These are phyloP conservation scores for Cornus florida DNA, from an alignment of 148 eudicot species.

Conservation along the genomic window DNA sequence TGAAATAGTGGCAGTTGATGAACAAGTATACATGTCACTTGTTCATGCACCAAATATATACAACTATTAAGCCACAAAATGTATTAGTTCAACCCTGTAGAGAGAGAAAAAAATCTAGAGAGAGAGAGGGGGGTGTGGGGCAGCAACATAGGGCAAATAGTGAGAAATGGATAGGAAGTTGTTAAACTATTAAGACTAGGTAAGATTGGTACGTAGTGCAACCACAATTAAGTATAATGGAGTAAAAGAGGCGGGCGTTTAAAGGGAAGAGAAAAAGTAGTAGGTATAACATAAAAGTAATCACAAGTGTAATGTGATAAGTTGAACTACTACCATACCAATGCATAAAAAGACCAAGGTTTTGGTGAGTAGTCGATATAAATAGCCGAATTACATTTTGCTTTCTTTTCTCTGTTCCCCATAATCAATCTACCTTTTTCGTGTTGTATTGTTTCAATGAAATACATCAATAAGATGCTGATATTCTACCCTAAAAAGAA, in stretches of 20 bases:
- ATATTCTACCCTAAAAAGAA: too few species aligned
- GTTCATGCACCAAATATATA: neutral
- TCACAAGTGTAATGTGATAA: neutral
- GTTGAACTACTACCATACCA: neutral
- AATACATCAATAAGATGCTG: too few species aligned
- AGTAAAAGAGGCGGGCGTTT: neutral
- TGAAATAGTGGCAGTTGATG: neutral
- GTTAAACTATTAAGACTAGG: neutral
- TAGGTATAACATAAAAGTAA: neutral
- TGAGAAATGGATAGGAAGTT: neutral
- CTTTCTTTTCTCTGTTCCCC: neutral
- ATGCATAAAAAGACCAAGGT: neutral
- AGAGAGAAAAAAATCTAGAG: neutral
- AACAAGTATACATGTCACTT: neutral
- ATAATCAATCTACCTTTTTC: neutral
- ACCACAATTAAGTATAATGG: neutral
- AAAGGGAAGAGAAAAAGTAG: neutral
- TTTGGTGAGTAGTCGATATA: neutral
- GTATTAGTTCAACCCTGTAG: slow-evolving; percentile 1
- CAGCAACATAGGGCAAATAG: neutral
- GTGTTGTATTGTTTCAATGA: too few species aligned
- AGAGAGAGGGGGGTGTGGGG: neutral
- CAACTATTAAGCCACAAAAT: neutral
- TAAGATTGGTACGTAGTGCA: neutral
- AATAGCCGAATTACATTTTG: neutral